Evolutionary conservation across 257 asterid species (phyloP).

Genomic region (Nicotiana paniculata): DNA sequence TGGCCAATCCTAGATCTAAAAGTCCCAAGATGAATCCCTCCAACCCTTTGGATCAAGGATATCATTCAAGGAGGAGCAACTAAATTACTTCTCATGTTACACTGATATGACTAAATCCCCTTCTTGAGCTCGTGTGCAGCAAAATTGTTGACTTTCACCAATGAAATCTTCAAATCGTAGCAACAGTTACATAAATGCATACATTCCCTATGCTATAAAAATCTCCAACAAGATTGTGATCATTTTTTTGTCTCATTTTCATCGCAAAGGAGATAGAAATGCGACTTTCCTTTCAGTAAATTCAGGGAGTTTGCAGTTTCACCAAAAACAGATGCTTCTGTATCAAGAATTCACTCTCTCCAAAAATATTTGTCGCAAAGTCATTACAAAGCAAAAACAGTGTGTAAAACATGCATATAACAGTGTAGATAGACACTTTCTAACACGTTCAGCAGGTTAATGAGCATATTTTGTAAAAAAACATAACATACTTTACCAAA

Average conservation of each 20-base stretch:
- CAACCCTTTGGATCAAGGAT: neutral
- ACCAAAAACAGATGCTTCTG: neutral
- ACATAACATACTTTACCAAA: neutral
- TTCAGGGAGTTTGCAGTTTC: neutral
- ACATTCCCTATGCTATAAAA: neutral
- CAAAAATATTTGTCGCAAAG: neutral
- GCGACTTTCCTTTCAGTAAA: neutral
- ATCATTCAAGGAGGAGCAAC: neutral
- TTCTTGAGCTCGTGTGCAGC: neutral
- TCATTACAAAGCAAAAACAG: neutral
- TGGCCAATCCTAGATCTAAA: neutral
- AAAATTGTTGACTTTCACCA: neutral
- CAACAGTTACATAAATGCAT: neutral
- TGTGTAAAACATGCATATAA: neutral
- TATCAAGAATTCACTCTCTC: neutral
- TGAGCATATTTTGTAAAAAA: neutral
- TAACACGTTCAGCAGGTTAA: neutral
- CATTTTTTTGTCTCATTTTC: neutral
- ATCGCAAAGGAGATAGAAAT: neutral
- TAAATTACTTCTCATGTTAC: neutral
- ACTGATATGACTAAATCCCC: neutral
- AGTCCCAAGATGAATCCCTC: neutral
- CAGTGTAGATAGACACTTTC: neutral
- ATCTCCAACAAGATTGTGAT: neutral
- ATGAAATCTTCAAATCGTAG: neutral